Evolutionary conservation across 352 stramenopile species (phyloP).

Genomic region (Phytophthora capsici): DNA sequence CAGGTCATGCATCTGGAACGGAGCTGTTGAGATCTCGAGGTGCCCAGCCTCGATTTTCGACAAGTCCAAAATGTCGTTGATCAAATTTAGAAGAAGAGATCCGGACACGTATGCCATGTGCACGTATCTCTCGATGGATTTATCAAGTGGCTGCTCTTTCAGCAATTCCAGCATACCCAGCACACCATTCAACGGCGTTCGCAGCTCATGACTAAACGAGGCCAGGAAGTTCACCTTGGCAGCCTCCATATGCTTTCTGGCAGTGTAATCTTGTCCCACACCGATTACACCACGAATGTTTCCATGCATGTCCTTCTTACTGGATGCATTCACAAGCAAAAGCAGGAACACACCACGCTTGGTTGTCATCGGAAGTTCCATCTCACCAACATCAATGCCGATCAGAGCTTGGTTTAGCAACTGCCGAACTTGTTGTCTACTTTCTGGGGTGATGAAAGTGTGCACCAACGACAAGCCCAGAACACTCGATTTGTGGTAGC

Average conservation of each 20-base stretch:
- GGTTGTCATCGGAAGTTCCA: constrained; percentile 83
- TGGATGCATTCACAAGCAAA: constrained; percentile 77
- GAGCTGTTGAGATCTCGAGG: constrained; percentile 83
- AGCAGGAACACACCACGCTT: constrained; percentile 67
- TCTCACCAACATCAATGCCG: constrained; percentile 81
- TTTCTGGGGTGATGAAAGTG: constrained; percentile 74
- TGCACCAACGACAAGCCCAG: constrained; percentile 74
- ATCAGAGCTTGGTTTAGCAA: constrained; percentile 78
- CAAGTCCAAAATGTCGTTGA: constrained; percentile 48
- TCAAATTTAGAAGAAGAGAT: constrained; percentile 33
- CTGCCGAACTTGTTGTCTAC: constrained; percentile 61
- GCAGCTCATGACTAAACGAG: constrained; percentile 83
- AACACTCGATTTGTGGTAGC: constrained; percentile 68
- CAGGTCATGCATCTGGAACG: constrained; percentile 78
- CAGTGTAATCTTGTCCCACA: constrained; percentile 93
- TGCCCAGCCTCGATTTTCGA: constrained; percentile 93
- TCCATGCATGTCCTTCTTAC: constrained; percentile 40
- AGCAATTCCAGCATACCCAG: constrained; percentile 85
- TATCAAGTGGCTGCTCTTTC: constrained; percentile 76
- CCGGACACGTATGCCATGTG: constrained; percentile 65
- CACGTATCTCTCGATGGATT: constrained; percentile 68
- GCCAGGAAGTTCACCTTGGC: constrained; percentile 84
- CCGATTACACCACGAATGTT: constrained; percentile 66
- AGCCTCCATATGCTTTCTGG: constrained; percentile 82
- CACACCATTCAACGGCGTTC: constrained; percentile 78